Evolutionary conservation across 2,329 filamentous ascomycete species (phyloP).

Genomic region (Fusarium agapanthi): DNA sequence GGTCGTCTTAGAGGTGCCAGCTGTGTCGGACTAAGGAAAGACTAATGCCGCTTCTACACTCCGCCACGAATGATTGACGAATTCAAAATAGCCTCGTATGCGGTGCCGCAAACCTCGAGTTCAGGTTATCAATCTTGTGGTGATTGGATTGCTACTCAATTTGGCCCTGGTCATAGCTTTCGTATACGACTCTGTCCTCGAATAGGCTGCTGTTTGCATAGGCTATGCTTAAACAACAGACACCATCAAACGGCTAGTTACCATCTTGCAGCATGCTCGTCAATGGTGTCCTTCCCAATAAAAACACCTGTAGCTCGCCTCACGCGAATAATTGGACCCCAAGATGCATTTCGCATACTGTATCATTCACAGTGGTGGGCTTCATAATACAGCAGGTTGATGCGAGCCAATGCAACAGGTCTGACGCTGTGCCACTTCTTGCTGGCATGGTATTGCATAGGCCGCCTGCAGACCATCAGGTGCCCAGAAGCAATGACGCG

Average conservation of each 20-base stretch:
- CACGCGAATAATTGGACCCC: conserved; percentile 17
- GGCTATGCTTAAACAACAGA: conserved; percentile 5
- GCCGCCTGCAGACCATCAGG: conserved; percentile 42
- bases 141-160: conserved; percentile 3
- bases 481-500: conserved; percentile 41
- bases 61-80: conserved; percentile 26
- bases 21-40: conserved; percentile 1
- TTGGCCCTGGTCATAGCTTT: conserved; percentile 2
- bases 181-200: conserved; percentile 7
- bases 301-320: conserved; percentile 14
- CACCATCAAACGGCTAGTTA: neutral
- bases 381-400: conserved; percentile 8
- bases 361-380: conserved; percentile 14
- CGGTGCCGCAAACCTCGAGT: neutral
- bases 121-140: neutral
- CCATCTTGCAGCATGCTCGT: neutral
- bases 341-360: conserved; percentile 7
- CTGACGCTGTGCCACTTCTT: conserved; percentile 36
- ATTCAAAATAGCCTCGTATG: conserved; percentile 10
- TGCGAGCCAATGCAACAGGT: conserved; percentile 36
- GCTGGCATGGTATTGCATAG: conserved; percentile 40
- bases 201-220: conserved; percentile 5
- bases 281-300: neutral
- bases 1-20: conserved; percentile 13
- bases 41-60: conserved; percentile 27